These are phyloP conservation scores for Guillardia theta DNA, from an alignment of 78 protist genomes.

Conservation along the genomic window DNA sequence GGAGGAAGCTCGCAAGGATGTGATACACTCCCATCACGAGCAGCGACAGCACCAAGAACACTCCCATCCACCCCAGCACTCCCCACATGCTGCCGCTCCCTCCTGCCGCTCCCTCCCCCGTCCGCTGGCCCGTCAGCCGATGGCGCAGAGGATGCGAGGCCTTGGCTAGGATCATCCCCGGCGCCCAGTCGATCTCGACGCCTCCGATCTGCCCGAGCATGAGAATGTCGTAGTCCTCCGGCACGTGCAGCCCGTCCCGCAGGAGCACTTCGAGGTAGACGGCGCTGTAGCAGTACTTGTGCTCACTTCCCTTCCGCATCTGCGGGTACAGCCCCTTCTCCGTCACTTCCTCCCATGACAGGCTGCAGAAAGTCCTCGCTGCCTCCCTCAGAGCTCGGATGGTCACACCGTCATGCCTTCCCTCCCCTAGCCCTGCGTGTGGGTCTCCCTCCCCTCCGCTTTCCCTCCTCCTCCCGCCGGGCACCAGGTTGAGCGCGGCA, in stretches of 20 bases:
- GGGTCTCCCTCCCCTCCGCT: background rate
- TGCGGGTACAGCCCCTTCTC: background rate
- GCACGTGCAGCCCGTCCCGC: background rate
- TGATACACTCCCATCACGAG: no score
- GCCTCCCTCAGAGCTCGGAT: background rate
- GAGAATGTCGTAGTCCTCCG: background rate
- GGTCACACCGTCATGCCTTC: background rate
- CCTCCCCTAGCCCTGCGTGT: background rate
- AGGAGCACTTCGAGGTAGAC: background rate
- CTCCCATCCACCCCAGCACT: no score
- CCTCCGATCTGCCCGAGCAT: background rate
- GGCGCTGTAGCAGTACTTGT: background rate
- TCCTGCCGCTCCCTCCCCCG: no score
- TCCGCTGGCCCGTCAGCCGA: no score
- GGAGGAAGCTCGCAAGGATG: no score
- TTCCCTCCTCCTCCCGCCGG: background rate
- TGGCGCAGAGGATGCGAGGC: no score
- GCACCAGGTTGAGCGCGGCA: background rate
- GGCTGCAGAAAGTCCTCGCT: background rate
- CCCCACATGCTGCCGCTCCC: no score
- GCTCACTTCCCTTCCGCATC: background rate
- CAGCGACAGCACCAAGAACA: no score
- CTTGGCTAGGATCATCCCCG: background rate
- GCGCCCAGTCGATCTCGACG: background rate
- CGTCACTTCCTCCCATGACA: background rate